Evolutionary conservation across 768 basidiomycete species (phyloP).

Genomic region (Boletus rubropictus): DNA sequence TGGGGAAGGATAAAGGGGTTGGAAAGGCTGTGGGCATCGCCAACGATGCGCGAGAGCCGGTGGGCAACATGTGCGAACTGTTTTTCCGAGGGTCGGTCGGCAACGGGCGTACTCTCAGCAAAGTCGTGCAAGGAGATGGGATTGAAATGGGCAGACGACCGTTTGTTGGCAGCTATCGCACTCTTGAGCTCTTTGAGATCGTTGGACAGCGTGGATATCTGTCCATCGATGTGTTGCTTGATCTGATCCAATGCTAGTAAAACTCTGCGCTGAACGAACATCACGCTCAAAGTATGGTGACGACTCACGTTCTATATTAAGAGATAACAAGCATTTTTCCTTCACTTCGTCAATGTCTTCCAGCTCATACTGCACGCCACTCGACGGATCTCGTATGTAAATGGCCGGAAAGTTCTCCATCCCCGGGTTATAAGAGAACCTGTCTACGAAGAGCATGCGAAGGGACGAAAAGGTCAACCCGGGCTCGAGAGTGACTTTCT

Average conservation of each 20-base stretch:
- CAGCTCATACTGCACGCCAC: constrained; percentile 91
- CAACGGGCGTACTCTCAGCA: constrained; percentile 59
- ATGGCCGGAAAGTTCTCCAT: constrained; percentile 92
- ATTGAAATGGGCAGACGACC: constrained; percentile 44
- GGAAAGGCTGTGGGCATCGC: constrained; percentile 32
- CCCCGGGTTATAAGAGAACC: constrained; percentile 90
- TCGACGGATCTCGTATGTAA: constrained; percentile 87
- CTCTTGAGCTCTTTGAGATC: constrained; percentile 87
- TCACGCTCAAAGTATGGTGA: background rate
- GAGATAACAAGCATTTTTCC: constrained; percentile 79
- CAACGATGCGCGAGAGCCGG: constrained; percentile 66
- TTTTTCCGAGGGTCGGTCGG: constrained; percentile 65
- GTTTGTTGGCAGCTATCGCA: constrained; percentile 50
- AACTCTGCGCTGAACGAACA: constrained; percentile 6
- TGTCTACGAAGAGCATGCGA: constrained; percentile 87
- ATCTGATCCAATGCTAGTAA: constrained; percentile 89
- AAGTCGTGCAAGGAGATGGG: constrained; percentile 51
- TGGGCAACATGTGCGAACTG: constrained; percentile 72
- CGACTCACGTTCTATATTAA: constrained; percentile 93
- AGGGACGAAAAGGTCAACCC: constrained; percentile 68
- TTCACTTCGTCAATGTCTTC: constrained; percentile 92
- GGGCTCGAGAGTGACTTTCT: constrained; percentile 72
- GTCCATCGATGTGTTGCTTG: constrained; percentile 93
- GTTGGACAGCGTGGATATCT: constrained; percentile 77
- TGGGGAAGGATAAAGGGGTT: constrained; percentile 47